These are phyloP conservation scores for Paramecium octaurelia DNA, from an alignment of 73 alveolate species.

Conservation along the genomic window DNA sequence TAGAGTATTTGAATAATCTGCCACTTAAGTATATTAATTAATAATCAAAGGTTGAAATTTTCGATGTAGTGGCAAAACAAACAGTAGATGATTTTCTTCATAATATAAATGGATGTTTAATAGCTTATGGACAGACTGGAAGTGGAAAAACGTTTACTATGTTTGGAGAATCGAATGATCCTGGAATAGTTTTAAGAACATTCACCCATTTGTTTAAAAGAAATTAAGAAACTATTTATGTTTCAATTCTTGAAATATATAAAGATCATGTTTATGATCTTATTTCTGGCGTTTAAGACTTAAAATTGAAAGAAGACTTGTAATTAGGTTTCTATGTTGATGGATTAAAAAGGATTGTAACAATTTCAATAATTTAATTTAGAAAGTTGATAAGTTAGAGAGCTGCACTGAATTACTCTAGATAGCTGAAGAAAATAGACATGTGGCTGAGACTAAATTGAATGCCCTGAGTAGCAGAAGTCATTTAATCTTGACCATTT, in stretches of 20 bases:
- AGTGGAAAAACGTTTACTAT: slow-evolving; percentile 64
- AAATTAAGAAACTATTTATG: slow-evolving; percentile 61
- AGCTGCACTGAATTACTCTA: slow-evolving; percentile 67
- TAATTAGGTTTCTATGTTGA: slow-evolving; percentile 58
- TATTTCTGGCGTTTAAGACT: slow-evolving; percentile 27
- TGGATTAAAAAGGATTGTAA: neutral
- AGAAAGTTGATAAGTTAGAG: slow-evolving; percentile 52
- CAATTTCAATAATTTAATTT: neutral
- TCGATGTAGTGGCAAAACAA: neutral
- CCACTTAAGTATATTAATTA: neutral
- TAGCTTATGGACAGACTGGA: slow-evolving; percentile 67
- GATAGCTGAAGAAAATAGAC: slow-evolving; percentile 73
- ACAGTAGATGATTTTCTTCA: slow-evolving; percentile 8
- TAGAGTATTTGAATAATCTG: slow-evolving; percentile 2
- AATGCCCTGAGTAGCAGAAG: slow-evolving; percentile 77
- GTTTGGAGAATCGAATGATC: slow-evolving; percentile 48
- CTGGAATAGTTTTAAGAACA: slow-evolving; percentile 93
- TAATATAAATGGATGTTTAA: slow-evolving; percentile 52
- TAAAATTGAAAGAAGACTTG: slow-evolving; percentile 50
- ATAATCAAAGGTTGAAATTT: neutral
- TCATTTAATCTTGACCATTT: slow-evolving; percentile 78
- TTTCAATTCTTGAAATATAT: slow-evolving; percentile 84
- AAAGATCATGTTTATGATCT: slow-evolving; percentile 91
- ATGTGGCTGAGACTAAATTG: slow-evolving; percentile 73
- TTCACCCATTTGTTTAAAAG: slow-evolving; percentile 77